phyloP scores from a whole-genome alignment of 306 rosid species.

The Trifolium dubium region DNA sequence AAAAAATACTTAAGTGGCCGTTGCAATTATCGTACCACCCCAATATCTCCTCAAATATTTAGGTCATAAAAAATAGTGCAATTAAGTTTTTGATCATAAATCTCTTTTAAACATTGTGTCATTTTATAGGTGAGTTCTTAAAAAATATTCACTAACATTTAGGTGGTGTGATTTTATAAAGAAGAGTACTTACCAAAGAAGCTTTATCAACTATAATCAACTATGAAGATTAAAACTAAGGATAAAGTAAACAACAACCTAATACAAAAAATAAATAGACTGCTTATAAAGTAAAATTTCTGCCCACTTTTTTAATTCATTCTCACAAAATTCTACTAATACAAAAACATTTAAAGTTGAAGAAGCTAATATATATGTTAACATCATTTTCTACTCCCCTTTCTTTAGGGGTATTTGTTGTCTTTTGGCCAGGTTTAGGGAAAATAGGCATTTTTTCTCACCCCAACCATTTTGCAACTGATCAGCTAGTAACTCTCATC shows the following conservation, averaged over 20 bases:
- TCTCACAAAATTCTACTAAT: constrained; percentile 29
- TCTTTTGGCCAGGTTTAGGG: constrained; percentile 25
- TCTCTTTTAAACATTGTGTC: too few species aligned
- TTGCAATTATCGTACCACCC: too few species aligned
- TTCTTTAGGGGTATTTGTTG: background rate
- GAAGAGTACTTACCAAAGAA: too few species aligned
- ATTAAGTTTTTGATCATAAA: too few species aligned
- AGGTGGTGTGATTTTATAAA: too few species aligned
- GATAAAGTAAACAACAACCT: background rate
- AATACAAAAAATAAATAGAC: background rate
- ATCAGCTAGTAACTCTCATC: constrained; percentile 26
- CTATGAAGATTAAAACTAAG: background rate
- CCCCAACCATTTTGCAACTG: background rate
- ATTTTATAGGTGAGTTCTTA: too few species aligned
- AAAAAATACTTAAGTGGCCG: too few species aligned
- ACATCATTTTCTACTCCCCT: constrained; percentile 12
- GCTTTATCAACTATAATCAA: background rate
- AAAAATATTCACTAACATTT: too few species aligned
- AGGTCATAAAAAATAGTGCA: too few species aligned
- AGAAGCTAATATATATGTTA: constrained; percentile 15
- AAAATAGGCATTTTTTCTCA: background rate
- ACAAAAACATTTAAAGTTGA: constrained; percentile 12
- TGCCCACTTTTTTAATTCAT: background rate
- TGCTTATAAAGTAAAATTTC: constrained; percentile 16
- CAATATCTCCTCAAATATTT: too few species aligned